These are phyloP conservation scores for Penicillium paneum DNA, from an alignment of 2,329 filamentous ascomycete genomes.

Conservation along the genomic window DNA sequence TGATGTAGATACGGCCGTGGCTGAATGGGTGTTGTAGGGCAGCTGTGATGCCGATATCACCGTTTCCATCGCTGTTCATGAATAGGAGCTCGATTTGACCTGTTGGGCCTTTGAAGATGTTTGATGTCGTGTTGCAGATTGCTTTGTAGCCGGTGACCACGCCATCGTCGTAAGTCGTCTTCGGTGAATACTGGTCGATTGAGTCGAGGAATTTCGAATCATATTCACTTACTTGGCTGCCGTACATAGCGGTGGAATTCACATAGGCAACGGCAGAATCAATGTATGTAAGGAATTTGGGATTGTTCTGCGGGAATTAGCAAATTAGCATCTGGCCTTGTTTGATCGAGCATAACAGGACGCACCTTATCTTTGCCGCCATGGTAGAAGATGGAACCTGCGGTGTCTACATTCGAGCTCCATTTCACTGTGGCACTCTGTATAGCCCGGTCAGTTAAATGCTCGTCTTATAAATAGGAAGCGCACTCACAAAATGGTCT, in stretches of 20 bases:
- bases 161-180: conserved; percentile 24
- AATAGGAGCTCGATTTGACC: conserved; percentile 29
- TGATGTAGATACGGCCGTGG: conserved; percentile 31
- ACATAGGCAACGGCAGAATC: conserved; percentile 29
- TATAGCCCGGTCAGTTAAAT: conserved; percentile 4
- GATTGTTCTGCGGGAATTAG: conserved; percentile 21
- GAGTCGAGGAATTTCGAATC: conserved; percentile 15
- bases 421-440: conserved; percentile 33
- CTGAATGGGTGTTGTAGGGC: conserved; percentile 31
- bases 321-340: conserved; percentile 4
- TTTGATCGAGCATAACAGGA: background rate
- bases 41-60: conserved; percentile 28
- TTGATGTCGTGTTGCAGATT: conserved; percentile 27
- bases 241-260: conserved; percentile 24
- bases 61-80: conserved; percentile 30
- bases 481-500: conserved; percentile 41
- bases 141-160: conserved; percentile 29
- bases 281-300: conserved; percentile 28
- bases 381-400: conserved; percentile 30
- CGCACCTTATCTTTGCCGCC: conserved; percentile 27
- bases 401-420: conserved; percentile 27
- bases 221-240: conserved; percentile 9
- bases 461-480: background rate
- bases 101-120: conserved; percentile 23
- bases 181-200: conserved; percentile 19